Base-by-base conservation (phyloP, 306 rosid genomes). In the Begonia fuchsioides region DNA sequence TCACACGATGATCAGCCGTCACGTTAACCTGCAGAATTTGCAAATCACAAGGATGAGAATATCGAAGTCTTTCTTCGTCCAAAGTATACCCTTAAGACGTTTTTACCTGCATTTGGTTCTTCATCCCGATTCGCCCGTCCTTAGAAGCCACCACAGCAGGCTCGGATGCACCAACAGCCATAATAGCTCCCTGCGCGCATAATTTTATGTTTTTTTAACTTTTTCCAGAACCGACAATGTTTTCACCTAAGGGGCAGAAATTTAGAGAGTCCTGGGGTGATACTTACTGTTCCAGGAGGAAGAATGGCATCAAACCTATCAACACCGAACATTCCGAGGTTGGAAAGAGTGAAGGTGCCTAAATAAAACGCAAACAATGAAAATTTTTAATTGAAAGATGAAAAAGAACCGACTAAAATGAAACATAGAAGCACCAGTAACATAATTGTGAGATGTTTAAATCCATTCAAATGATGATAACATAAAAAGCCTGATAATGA, bases 1-100 rank as follows among this genome's bases (percentile, higher is more conserved):
- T 85, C 51, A 92, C 82, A n/a, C 98, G 85, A 69, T 92, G 98
- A 69, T 92, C 98, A 14, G 98, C 98, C 0, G 98, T 92, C 52
- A 92, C 78, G 69, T 85, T 92, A 55, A 85, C 94, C 98, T 92
- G 80, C 50, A 71, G 17, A 54, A 40, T 39, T 61, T 57, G 55
- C 39, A 54, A 19, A 44, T 50, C 56, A 18, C 49, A 55, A 59
- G 43, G 35, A 53, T 62, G 52, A 68, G 48, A 60, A 61, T 61
- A 43, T 49, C 48, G 47, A 43, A 26, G 52, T 43, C 39, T 26
- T 26, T 26, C 35, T 39, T 19, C 8, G 15, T 14, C 52, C 52
- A 40, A 46, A 50, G 20, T 44, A 47, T 53, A 43, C 12, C 11
- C 0, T 49, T 43, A 7, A 43, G 55, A 65, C 18, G 39, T 18